These are phyloP conservation scores for Alternaria angustiovoidea DNA, from an alignment of 2,329 filamentous ascomycete species.

Conservation along the genomic window DNA sequence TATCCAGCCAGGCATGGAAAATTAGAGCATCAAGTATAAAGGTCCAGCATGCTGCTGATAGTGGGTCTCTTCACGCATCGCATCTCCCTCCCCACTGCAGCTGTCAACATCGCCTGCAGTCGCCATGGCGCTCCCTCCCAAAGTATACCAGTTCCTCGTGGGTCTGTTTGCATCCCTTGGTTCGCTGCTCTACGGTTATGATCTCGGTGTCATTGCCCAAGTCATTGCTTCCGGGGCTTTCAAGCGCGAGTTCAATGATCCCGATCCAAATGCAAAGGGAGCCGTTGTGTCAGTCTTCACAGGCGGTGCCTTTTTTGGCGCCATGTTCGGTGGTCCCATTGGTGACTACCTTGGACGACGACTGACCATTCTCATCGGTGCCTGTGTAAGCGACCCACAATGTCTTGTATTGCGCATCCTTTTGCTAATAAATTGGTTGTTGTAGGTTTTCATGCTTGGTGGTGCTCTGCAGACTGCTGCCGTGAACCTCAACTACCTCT, in stretches of 20 bases:
- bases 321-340: conserved; percentile 67
- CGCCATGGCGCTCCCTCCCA: conserved; percentile 63
- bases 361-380: conserved; percentile 75
- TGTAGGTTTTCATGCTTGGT: conserved; percentile 68
- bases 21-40: conserved; percentile 30
- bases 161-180: conserved; percentile 67
- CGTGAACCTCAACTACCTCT: conserved; percentile 66
- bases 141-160: conserved; percentile 68
- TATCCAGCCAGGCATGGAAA: conserved; percentile 8
- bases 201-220: conserved; percentile 68
- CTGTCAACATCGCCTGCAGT: conserved; percentile 13
- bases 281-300: conserved; percentile 82
- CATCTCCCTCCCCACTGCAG: conserved; percentile 15
- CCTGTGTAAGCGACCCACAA: conserved; percentile 58
- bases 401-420: too few relatives aligned
- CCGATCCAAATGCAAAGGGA: conserved; percentile 60
- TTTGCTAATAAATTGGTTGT: neutral
- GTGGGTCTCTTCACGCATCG: conserved; percentile 16
- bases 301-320: conserved; percentile 75
- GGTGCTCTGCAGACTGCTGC: conserved; percentile 78
- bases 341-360: conserved; percentile 74
- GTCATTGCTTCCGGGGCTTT: conserved; percentile 60
- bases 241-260: conserved; percentile 48
- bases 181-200: conserved; percentile 66
- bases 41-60: conserved; percentile 9